Base-by-base conservation (phyloP, 1,284 basidiomycete species). In the Paramarasmius palmivorus region DNA sequence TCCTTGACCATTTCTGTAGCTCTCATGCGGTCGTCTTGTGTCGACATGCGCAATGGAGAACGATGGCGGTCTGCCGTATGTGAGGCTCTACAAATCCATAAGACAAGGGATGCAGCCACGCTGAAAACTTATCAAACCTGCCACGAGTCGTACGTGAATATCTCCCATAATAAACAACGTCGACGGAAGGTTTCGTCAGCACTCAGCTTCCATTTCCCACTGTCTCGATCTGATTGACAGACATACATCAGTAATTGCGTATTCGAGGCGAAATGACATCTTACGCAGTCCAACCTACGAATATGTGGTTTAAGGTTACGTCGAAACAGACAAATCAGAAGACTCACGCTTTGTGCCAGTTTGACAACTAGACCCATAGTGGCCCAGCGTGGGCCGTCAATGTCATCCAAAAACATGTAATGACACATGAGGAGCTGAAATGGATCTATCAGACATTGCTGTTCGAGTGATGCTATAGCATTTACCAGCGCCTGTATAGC, bases 41-140 rank as follows among this genome's bases (percentile, higher is more conserved):
- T 88, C 84, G 59, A 87, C 77, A 62, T 86, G 84, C 4, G 77
- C 68, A 49, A 77, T 71, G 4, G 79, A 76, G 53, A 86, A 78
- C 14, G 83, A 86, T 3, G 83, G 86, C 10, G 83, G 86, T 20
- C 84, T 76, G 49, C 84, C 86, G 68, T 82, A 88, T n/a, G 83
- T 88, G 57, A 88, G 69, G 62, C 82, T 86, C 86, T 86, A 62
- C 22, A 58, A 48, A 44, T 38, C 19, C 34, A 37, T 50, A 20
- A 49, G 9, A 19, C 20, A 37, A 34, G 20, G 17, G 19, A 23
- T 22, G 41, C 25, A 37, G 44, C 25, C 26, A n/a, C 20, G 40
- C 48, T 40, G 35, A 36, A 10, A 10, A 40, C 25, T 26, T 52
- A 56, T 15, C 71, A 57, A 59, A 84, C 85, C 81, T 86, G 83